A percentile compares a stretch with the other conserved stretches of the same genome.
Evolutionary conservation across 2,329 filamentous ascomycete genomes (phyloP).

Genomic region (Neurospora crassa): DNA sequence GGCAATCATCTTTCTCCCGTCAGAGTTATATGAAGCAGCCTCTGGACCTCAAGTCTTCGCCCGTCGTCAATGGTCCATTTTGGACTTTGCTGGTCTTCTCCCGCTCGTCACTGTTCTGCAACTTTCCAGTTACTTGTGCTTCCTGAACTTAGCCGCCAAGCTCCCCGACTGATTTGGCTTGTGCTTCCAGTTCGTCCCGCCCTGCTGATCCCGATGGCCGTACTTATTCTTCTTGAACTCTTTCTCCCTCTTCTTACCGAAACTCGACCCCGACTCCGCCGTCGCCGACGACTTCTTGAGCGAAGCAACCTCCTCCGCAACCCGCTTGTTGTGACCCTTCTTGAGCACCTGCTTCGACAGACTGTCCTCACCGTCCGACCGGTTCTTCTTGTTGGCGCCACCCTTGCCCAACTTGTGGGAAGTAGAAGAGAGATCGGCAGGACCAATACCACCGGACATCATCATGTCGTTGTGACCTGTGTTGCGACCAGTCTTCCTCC

Average conservation of each 20-base stretch:
- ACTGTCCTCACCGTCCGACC: neutral
- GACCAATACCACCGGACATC: conserved; percentile 13
- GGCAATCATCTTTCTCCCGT: neutral
- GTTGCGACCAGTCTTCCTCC: neutral
- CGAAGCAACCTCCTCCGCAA: conserved; percentile 1
- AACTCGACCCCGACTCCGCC: neutral
- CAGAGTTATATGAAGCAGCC: neutral
- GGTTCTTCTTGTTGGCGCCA: neutral
- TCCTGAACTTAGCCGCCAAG: neutral
- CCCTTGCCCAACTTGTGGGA: neutral
- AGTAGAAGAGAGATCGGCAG: neutral
- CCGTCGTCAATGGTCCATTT: neutral
- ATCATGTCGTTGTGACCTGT: neutral
- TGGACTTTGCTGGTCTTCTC: neutral
- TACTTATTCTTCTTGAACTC: neutral
- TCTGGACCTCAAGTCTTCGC: neutral
- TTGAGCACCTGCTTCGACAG: conserved; percentile 7
- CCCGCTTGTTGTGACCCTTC: conserved; percentile 6
- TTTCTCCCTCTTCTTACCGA: neutral
- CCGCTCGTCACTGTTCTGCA: neutral
- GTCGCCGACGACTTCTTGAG: neutral
- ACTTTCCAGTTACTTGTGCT: neutral
- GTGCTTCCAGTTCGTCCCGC: neutral
- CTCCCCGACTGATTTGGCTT: neutral
- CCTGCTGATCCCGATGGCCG: neutral